A percentile compares a stretch with the other conserved stretches of the same genome.
Conservation (phyloP, 1,284 basidiomycete genomes). For the Trichosporon ovoides region DNA sequence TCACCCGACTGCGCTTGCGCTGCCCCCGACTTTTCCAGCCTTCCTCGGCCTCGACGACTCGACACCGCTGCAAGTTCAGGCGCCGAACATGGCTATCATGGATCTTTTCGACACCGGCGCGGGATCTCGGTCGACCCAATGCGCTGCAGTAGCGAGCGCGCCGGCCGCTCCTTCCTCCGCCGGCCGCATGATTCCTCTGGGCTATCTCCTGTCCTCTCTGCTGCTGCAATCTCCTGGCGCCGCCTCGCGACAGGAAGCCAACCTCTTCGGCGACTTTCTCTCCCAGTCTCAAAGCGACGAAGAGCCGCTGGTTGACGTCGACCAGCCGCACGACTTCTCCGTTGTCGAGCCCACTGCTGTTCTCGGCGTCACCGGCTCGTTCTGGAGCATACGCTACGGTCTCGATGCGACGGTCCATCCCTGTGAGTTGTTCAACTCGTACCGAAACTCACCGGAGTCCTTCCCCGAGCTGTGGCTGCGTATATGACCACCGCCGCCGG, state of each 20-base stretch:
- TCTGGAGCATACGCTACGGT: constrained; percentile 5
- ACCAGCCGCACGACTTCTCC: neutral
- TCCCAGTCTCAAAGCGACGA: neutral
- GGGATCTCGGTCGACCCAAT: neutral
- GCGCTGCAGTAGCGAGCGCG: neutral
- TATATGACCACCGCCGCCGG: neutral
- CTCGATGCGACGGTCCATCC: constrained; percentile 2
- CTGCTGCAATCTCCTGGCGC: constrained; percentile 1
- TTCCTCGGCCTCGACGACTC: neutral
- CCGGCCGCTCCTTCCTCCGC: neutral
- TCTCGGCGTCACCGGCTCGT: neutral
- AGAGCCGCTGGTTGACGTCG: neutral
- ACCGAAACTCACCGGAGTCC: neutral
- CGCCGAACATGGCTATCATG: neutral
- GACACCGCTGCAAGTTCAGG: neutral
- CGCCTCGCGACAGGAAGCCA: neutral
- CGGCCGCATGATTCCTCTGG: neutral
- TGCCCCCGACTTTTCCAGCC: neutral
- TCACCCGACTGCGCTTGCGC: neutral
- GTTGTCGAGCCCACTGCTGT: neutral
- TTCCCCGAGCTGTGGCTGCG: neutral
- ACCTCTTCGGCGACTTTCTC: neutral
- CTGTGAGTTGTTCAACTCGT: neutral
- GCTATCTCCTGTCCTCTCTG: constrained; percentile 5
- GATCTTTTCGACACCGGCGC: neutral